Conservation (phyloP, 2,329 filamentous ascomycete genomes). For the Colletotrichum neosansevieriae region DNA sequence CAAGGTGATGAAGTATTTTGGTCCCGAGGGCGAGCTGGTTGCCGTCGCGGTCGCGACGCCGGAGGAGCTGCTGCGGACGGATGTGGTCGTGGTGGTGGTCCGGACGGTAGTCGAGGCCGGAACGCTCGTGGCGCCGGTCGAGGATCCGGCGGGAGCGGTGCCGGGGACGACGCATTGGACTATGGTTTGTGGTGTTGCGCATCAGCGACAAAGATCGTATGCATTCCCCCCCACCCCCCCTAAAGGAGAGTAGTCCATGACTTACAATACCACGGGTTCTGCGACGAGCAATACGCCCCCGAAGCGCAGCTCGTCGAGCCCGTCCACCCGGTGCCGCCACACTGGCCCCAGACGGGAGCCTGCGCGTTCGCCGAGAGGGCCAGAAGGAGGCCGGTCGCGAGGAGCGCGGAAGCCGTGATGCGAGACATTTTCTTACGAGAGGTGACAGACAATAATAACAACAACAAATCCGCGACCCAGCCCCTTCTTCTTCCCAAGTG, state of each 20-base stretch:
- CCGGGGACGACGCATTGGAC: conserved; percentile 34
- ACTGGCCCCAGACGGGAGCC: conserved; percentile 49
- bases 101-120: conserved; percentile 17
- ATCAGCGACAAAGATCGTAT: too few relatives aligned
- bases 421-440: conserved; percentile 21
- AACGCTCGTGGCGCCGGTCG: conserved; percentile 17
- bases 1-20: conserved; percentile 57
- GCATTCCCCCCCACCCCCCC: too few relatives aligned
- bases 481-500: too few relatives aligned
- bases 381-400: conserved; percentile 1
- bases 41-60: conserved; percentile 4
- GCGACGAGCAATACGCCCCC: conserved; percentile 52
- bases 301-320: conserved; percentile 55
- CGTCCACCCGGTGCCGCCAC: conserved; percentile 54
- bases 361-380: conserved; percentile 26
- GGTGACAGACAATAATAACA: too few relatives aligned
- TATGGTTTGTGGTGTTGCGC: neutral
- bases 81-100: conserved; percentile 7
- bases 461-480: neutral
- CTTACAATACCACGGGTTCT: conserved; percentile 62
- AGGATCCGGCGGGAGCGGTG: conserved; percentile 16
- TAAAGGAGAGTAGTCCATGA: conserved; percentile 43
- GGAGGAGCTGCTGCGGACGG: conserved; percentile 24
- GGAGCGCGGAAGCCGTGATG: conserved; percentile 8
- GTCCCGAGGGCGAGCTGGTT: conserved; percentile 12